Base-by-base conservation (phyloP, 2,329 filamentous ascomycete species). In the Byssochlamys sp. region DNA sequence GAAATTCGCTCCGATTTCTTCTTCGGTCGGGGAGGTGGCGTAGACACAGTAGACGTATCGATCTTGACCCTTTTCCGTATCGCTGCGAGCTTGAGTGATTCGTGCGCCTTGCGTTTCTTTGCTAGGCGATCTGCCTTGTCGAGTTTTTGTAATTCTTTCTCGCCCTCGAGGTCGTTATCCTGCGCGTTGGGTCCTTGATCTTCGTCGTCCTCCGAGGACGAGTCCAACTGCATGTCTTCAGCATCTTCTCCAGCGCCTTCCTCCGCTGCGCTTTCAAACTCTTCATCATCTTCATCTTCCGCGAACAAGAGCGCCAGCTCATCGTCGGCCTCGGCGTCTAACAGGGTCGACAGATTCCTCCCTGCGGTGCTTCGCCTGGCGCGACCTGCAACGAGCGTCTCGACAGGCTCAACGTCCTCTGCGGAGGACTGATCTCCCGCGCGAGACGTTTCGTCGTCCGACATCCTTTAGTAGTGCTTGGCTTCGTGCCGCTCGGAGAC, bases 141-240 rank as follows among this genome's bases (percentile, higher is more conserved):
- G 65, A 88, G 83, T 62, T 84, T 86, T 73, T 94, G 85, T 56
- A 99, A 73, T 73, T 95, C 90, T 66, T 86, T 88, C 75, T 99
- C 94, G 33, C 94, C 94, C 57, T 90, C 89, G 3, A 94, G 72
- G 49, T 95, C 90, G 63, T 94, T 84, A 24, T 80, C 73, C 39
- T 67, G 67, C 55, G 69, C 71, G 59, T 71, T 72, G 1, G 87
- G 79, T 55, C 84, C 78, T 72, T 83, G 85, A 58, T 90, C 87
- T 59, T 95, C 90, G 53, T 94, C 90, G 52, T 91, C 88, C 62
- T 90, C 88, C 0, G 85, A 89, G 0, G 90, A 95, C 12, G 88
- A 91, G 66, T 95, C 90, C 78, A 96, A 87, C 52, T 89, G 86
- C 63, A 89, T 85, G 69, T 96, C 92, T 1, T 87, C 89, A 2